Conservation (phyloP, 2,329 filamentous ascomycete species). For the Alternaria infectoria region DNA sequence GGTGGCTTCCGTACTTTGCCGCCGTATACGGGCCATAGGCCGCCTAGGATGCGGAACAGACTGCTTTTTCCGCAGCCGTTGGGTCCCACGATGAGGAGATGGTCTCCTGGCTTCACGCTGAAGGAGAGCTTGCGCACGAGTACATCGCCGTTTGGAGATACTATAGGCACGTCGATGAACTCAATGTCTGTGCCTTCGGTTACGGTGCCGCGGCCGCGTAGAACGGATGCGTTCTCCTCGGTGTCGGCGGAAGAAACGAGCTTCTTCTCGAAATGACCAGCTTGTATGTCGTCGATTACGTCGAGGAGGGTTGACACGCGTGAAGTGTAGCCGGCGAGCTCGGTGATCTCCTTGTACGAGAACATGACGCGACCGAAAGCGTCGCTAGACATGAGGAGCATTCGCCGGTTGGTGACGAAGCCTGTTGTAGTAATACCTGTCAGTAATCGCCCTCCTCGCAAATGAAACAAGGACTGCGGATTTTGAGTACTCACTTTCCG, state of each 20-base stretch:
- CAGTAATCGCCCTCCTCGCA: background rate
- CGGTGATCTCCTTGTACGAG: constrained; percentile 80
- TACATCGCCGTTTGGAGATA: constrained; percentile 95
- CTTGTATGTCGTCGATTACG: constrained; percentile 91
- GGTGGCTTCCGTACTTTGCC: constrained; percentile 90
- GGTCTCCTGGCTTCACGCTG: constrained; percentile 82
- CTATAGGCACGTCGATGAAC: constrained; percentile 90
- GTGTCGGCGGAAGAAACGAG: constrained; percentile 87
- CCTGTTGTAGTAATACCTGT: constrained; percentile 49
- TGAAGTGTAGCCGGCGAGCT: constrained; percentile 93
- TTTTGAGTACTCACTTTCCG: constrained; percentile 58
- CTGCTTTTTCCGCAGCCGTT: constrained; percentile 98
- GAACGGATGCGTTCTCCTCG: constrained; percentile 80
- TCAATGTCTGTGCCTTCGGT: constrained; percentile 83
- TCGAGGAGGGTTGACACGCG: constrained; percentile 87
- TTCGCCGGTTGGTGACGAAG: constrained; percentile 91
- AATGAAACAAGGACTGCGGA: background rate
- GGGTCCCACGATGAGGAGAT: constrained; percentile 91
- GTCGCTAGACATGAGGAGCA: constrained; percentile 91
- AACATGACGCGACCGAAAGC: constrained; percentile 55
- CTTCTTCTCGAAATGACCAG: constrained; percentile 94
- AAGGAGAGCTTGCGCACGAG: constrained; percentile 87
- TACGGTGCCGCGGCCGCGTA: constrained; percentile 80
- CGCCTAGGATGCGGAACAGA: constrained; percentile 93
- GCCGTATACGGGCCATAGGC: constrained; percentile 96